phyloP scores from a whole-genome alignment of 2,329 filamentous ascomycete genomes.

The Epichloe hybrida region DNA sequence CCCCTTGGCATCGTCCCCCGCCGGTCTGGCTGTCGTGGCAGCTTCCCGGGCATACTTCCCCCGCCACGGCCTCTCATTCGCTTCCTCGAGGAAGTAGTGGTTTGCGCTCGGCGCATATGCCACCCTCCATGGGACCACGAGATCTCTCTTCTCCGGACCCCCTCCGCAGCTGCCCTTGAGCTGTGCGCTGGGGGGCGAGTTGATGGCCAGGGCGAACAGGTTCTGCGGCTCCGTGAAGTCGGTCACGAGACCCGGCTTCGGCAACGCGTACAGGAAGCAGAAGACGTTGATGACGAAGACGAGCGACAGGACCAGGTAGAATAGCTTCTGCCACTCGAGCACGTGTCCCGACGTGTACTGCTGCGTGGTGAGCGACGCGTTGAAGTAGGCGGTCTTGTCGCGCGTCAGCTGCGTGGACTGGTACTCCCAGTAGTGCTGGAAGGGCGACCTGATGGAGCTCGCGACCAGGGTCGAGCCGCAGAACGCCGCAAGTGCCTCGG shows the following conservation, averaged over 20 bases:
- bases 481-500: slow-evolving; percentile 60
- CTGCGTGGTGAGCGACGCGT: slow-evolving; percentile 47
- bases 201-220: slow-evolving; percentile 58
- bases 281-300: slow-evolving; percentile 56
- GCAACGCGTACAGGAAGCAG: slow-evolving; percentile 47
- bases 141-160: slow-evolving; percentile 21
- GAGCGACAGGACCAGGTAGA: slow-evolving; percentile 51
- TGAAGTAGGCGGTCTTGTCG: slow-evolving; percentile 42
- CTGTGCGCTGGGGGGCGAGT: slow-evolving; percentile 30
- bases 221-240: slow-evolving; percentile 71
- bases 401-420: slow-evolving; percentile 21
- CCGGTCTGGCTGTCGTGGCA: slow-evolving; percentile 11
- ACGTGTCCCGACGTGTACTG: slow-evolving; percentile 57
- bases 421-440: slow-evolving; percentile 39
- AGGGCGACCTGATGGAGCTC: slow-evolving; percentile 44
- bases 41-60: slow-evolving; percentile 11
- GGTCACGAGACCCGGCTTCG: slow-evolving; percentile 48
- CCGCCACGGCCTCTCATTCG: slow-evolving; percentile 13
- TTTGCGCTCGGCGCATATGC: slow-evolving; percentile 23
- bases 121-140: slow-evolving; percentile 29
- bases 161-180: slow-evolving; percentile 26
- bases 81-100: slow-evolving; percentile 31
- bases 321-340: slow-evolving; percentile 46
- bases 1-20: neutral
- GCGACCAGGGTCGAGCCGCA: slow-evolving; percentile 52